These are phyloP conservation scores for Bassia scoparia DNA, from an alignment of 148 eudicot species.

Conservation along the genomic window DNA sequence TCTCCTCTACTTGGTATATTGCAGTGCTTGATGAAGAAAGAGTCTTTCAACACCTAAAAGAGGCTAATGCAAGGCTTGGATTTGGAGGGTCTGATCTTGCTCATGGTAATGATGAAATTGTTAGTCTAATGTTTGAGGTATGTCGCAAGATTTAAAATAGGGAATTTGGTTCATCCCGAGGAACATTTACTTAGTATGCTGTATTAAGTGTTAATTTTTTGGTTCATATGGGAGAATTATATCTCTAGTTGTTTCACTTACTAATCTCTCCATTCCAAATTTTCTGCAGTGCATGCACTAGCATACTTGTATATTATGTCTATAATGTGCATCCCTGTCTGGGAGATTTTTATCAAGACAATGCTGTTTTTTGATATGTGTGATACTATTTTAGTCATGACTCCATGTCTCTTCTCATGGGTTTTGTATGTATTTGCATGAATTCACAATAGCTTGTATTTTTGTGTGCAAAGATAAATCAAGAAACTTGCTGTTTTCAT, in stretches of 20 bases:
- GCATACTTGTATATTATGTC: neutral
- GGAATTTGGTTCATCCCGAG: neutral
- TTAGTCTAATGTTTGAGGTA: conserved; percentile 96
- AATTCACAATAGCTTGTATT: neutral
- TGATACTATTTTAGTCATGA: neutral
- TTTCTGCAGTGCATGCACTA: neutral
- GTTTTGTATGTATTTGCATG: neutral
- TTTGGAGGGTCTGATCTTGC: conserved; percentile 57
- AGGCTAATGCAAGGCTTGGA: conserved; percentile 56
- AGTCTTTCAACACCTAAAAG: conserved; percentile 63
- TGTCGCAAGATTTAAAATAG: neutral
- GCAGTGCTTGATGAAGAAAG: conserved; percentile 79
- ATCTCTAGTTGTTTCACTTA: neutral
- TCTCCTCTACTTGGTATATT: conserved; percentile 75
- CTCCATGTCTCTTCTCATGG: neutral
- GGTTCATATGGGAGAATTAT: neutral
- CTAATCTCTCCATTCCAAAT: neutral
- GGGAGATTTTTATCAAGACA: neutral
- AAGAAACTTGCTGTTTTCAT: neutral
- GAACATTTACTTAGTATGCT: neutral
- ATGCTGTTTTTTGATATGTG: neutral
- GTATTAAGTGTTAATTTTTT: neutral
- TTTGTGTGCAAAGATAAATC: neutral
- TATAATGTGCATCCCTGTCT: neutral
- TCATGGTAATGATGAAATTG: conserved; percentile 54